phyloP scores from a whole-genome alignment of 2,329 filamentous ascomycete species.

The Lecanicillium sp. region DNA sequence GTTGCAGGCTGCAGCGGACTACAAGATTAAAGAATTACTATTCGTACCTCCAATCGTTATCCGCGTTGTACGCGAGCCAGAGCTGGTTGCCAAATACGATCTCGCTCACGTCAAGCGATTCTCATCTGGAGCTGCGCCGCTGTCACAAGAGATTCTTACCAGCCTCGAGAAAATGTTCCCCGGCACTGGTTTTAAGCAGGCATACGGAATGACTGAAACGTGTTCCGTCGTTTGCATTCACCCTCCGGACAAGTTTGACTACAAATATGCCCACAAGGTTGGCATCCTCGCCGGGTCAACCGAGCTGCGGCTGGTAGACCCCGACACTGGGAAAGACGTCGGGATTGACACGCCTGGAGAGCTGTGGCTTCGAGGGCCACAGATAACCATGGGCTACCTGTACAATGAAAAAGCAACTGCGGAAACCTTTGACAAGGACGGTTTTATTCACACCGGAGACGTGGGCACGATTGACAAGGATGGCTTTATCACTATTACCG shows the following conservation, averaged over 20 bases:
- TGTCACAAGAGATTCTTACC: constrained; percentile 48
- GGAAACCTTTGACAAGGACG: constrained; percentile 46
- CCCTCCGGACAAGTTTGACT: constrained; percentile 46
- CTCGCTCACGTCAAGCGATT: constrained; percentile 47
- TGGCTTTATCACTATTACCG: constrained; percentile 49
- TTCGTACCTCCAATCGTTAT: constrained; percentile 56
- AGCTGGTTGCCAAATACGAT: constrained; percentile 46
- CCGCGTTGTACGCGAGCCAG: constrained; percentile 46
- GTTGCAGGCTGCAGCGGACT: constrained; percentile 42
- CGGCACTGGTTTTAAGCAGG: constrained; percentile 53
- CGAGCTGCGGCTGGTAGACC: constrained; percentile 49
- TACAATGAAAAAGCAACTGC: constrained; percentile 31
- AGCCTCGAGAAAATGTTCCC: constrained; percentile 50
- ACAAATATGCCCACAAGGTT: constrained; percentile 48
- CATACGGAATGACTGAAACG: constrained; percentile 62
- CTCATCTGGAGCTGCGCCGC: constrained; percentile 52
- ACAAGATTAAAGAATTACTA: constrained; percentile 47
- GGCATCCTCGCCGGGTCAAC: constrained; percentile 51
- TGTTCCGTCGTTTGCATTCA: constrained; percentile 57
- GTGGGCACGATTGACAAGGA: constrained; percentile 47
- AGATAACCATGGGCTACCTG: constrained; percentile 42
- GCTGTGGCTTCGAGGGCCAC: constrained; percentile 37
- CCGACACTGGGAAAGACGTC: constrained; percentile 44
- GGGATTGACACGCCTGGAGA: constrained; percentile 43
- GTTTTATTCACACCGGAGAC: constrained; percentile 52